These are phyloP conservation scores for Trichosporon ovoides DNA, from an alignment of 1,284 basidiomycete genomes.

Conservation along the genomic window DNA sequence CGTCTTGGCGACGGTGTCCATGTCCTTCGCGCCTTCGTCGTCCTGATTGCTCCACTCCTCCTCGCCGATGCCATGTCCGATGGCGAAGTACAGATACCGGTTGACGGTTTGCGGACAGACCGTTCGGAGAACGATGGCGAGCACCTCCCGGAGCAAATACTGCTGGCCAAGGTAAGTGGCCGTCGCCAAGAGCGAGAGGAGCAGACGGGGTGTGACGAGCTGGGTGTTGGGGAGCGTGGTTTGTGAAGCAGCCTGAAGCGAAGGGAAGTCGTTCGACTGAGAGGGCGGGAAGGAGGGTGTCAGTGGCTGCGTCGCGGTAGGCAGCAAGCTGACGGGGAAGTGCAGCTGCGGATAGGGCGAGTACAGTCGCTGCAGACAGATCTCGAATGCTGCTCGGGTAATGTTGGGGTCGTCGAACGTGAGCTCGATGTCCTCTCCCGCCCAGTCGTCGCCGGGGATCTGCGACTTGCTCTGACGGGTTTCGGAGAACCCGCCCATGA, in stretches of 20 bases:
- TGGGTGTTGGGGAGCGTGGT: conserved; percentile 55
- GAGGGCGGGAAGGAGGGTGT: conserved; percentile 59
- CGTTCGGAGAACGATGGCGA: conserved; percentile 65
- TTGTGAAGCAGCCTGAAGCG: conserved; percentile 60
- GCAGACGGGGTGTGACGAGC: conserved; percentile 70
- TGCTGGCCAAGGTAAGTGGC: conserved; percentile 80
- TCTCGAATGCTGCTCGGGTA: conserved; percentile 62
- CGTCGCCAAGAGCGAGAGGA: conserved; percentile 80
- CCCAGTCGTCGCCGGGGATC: conserved; percentile 26
- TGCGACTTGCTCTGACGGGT: conserved; percentile 15
- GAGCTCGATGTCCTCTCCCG: conserved; percentile 57
- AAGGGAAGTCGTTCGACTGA: conserved; percentile 55
- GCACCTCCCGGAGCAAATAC: conserved; percentile 65
- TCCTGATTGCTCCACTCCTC: conserved; percentile 50
- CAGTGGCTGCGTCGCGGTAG: conserved; percentile 63
- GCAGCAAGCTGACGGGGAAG: conserved; percentile 61
- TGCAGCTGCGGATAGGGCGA: conserved; percentile 73
- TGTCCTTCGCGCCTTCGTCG: conserved; percentile 61
- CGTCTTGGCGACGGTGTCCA: conserved; percentile 62
- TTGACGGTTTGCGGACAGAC: conserved; percentile 73
- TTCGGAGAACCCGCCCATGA: conserved; percentile 71
- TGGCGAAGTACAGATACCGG: conserved; percentile 75
- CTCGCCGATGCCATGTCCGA: conserved; percentile 63
- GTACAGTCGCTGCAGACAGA: conserved; percentile 76
- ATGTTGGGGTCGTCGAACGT: conserved; percentile 80